Evolutionary conservation across 192 early-diverging fungal species (phyloP).

Genomic region (Coemansia sp.): DNA sequence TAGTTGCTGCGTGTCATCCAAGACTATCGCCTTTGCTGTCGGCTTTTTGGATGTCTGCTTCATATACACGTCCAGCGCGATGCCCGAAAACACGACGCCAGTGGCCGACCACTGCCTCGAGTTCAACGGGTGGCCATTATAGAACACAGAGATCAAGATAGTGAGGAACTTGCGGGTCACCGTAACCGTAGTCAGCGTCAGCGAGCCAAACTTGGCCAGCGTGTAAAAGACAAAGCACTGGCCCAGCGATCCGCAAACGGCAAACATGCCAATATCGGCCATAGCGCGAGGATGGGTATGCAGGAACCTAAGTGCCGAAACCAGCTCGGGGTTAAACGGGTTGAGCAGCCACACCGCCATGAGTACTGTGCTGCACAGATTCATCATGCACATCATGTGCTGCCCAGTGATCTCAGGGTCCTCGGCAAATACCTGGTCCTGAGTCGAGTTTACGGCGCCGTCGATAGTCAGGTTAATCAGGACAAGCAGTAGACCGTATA

Average conservation of each 20-base stretch:
- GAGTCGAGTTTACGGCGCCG: conserved; percentile 94
- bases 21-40: neutral
- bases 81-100: conserved; percentile 84
- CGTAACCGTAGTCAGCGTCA: conserved; percentile 90
- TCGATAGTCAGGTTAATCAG: conserved; percentile 87
- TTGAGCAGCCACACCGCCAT: conserved; percentile 78
- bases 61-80: conserved; percentile 76
- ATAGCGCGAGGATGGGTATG: conserved; percentile 77
- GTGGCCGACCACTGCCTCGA: conserved; percentile 87
- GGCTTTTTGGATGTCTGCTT: conserved; percentile 60
- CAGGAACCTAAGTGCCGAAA: conserved; percentile 74
- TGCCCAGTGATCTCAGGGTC: conserved; percentile 75
- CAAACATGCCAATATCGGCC: conserved; percentile 85
- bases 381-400: conserved; percentile 99
- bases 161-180: conserved; percentile 97
- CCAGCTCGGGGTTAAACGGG: conserved; percentile 79
- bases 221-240: conserved; percentile 99
- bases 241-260: conserved; percentile 91
- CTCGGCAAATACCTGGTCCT: conserved; percentile 91
- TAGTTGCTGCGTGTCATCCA: conserved; percentile 1
- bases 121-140: conserved; percentile 80
- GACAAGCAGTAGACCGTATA: conserved; percentile 83
- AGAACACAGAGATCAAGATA: conserved; percentile 89
- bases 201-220: conserved; percentile 85
- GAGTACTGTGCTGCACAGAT: conserved; percentile 73